A percentile compares a stretch with the other conserved stretches of the same genome.
Conservation (phyloP, 129 eudicot species). For the Artemisia annua region DNA sequence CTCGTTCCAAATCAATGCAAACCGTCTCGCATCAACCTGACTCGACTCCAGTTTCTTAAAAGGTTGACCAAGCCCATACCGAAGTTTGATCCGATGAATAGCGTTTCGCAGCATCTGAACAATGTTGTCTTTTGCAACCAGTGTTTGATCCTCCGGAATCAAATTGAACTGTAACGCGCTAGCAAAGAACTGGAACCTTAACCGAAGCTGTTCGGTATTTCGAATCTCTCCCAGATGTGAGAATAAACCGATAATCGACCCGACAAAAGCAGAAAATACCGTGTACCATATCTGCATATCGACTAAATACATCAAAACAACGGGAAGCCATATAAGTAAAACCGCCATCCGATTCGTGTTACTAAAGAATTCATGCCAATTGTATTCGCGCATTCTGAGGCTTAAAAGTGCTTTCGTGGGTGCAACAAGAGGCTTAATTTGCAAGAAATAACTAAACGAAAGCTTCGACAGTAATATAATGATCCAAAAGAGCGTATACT, state of each 20-base stretch:
- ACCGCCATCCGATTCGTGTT: conserved; percentile 66
- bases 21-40: conserved; percentile 80
- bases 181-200: conserved; percentile 87
- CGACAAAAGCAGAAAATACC: conserved; percentile 62
- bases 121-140: conserved; percentile 43
- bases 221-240: conserved; percentile 95
- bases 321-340: conserved; percentile 65
- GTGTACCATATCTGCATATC: conserved; percentile 91
- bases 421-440: conserved; percentile 74
- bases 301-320: conserved; percentile 69
- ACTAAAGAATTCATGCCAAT: conserved; percentile 82
- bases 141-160: conserved; percentile 69
- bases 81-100: conserved; percentile 63
- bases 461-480: conserved; percentile 67
- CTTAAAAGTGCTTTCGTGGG: conserved; percentile 70
- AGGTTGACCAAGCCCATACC: conserved; percentile 90
- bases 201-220: conserved; percentile 69
- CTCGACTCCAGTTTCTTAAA: conserved; percentile 71
- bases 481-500: conserved; percentile 82
- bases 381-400: conserved; percentile 30
- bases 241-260: conserved; percentile 64
- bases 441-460: conserved; percentile 70
- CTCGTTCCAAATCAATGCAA: conserved; percentile 92
- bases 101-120: conserved; percentile 67
- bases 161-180: conserved; percentile 89